Conservation (phyloP, 2,329 filamentous ascomycete genomes). For the Paracorniculantispora psalliotae region DNA sequence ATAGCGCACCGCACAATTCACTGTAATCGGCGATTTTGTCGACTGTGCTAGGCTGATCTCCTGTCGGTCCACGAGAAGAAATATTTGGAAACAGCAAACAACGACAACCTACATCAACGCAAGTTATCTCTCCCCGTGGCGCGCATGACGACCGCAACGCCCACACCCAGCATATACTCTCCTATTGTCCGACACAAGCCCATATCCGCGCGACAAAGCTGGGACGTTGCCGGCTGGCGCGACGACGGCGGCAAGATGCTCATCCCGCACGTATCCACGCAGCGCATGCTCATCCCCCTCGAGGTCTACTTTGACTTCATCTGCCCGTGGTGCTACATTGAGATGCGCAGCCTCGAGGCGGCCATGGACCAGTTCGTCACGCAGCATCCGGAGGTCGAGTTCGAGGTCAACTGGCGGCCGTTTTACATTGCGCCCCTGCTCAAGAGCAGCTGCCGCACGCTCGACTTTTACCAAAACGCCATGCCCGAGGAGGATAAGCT, state of each 20-base stretch:
- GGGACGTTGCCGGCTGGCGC: background rate
- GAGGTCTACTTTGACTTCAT: slow-evolving; percentile 46
- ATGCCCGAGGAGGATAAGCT: slow-evolving; percentile 31
- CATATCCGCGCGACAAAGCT: background rate
- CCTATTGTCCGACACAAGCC: background rate
- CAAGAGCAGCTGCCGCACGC: slow-evolving; percentile 16
- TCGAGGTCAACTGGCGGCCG: slow-evolving; percentile 43
- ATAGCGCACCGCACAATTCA: background rate
- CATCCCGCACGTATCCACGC: slow-evolving; percentile 1
- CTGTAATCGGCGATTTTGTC: background rate
- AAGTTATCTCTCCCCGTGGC: background rate
- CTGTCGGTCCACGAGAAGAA: background rate
- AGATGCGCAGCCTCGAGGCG: slow-evolving; percentile 40
- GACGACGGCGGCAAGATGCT: background rate
- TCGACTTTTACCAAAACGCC: slow-evolving; percentile 31
- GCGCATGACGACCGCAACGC: background rate
- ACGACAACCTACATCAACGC: no score
- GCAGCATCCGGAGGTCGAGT: slow-evolving; percentile 37
- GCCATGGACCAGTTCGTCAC: slow-evolving; percentile 39
- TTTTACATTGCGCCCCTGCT: slow-evolving; percentile 40
- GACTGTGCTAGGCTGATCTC: background rate
- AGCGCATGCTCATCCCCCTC: slow-evolving; percentile 24
- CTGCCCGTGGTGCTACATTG: slow-evolving; percentile 50
- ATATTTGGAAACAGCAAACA: background rate
- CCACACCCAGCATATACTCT: background rate